These are phyloP conservation scores for Coemansia sp. DNA, from an alignment of 192 early-diverging fungal species.

Conservation along the genomic window DNA sequence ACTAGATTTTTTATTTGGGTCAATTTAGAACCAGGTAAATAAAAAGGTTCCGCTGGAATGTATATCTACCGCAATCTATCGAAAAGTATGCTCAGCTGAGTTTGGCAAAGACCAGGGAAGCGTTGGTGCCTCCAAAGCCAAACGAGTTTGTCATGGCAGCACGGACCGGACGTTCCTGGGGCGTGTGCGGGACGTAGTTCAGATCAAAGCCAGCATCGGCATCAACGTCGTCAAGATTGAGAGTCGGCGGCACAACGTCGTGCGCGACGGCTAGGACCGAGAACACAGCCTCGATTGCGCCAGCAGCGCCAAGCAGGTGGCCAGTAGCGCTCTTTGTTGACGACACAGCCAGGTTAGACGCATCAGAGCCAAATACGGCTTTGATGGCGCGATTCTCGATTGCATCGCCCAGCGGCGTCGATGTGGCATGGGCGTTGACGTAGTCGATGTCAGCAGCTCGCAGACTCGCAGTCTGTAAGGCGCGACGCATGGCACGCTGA, in stretches of 20 bases:
- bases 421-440: conserved; percentile 93
- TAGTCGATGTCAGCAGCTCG: conserved; percentile 69
- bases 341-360: conserved; percentile 62
- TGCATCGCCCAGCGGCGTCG: conserved; percentile 78
- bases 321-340: conserved; percentile 91
- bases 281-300: conserved; percentile 90
- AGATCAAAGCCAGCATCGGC: conserved; percentile 62
- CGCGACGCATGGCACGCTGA: conserved; percentile 79
- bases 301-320: conserved; percentile 93
- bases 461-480: conserved; percentile 63
- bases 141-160: conserved; percentile 58
- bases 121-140: conserved; percentile 10
- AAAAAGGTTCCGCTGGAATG: neutral
- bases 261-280: conserved; percentile 71
- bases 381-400: conserved; percentile 86
- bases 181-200: conserved; percentile 74
- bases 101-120: conserved; percentile 58
- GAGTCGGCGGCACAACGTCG: conserved; percentile 76
- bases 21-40: neutral
- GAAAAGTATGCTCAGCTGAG: neutral
- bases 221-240: conserved; percentile 67
- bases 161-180: conserved; percentile 62
- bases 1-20: conserved; percentile 57
- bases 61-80: neutral
- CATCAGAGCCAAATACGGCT: conserved; percentile 60